Percentiles rank a stretch among this genome's conserved stretches.
These are phyloP conservation scores for Lepidopterella palustris DNA, from an alignment of 495 filamentous ascomycete genomes.

Conservation along the genomic window DNA sequence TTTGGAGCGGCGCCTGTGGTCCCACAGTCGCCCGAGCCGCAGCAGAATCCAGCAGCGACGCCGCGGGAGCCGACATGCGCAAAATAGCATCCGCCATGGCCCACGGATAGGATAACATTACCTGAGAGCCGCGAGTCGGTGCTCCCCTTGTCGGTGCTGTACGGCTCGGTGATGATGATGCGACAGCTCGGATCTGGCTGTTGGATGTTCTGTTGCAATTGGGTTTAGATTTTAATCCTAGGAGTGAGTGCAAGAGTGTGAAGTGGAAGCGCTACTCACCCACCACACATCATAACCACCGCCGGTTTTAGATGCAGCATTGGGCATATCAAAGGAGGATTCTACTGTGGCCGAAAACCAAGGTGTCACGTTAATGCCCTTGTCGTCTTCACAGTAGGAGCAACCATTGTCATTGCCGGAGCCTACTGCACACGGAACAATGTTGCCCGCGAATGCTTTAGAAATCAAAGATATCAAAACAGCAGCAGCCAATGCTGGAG, in stretches of 20 bases:
- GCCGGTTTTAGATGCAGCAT: slow-evolving; percentile 2
- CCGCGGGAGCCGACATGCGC: slow-evolving; percentile 4
- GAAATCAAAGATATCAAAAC: not conserved
- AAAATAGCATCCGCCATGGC: slow-evolving; percentile 5
- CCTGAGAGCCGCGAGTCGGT: not conserved
- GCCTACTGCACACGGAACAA: slow-evolving; percentile 6
- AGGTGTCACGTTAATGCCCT: slow-evolving; percentile 1
- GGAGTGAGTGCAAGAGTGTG: not conserved
- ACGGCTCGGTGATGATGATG: not conserved
- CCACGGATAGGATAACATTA: slow-evolving; percentile 1
- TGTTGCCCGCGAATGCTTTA: not conserved
- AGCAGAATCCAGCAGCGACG: slow-evolving; percentile 2
- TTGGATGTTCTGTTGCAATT: not conserved
- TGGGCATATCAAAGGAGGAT: not conserved
- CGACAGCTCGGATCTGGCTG: slow-evolving; percentile 3
- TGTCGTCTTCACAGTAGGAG: not conserved
- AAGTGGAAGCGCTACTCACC: not conserved
- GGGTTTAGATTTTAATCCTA: not conserved
- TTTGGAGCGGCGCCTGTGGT: not conserved
- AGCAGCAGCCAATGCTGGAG: not conserved
- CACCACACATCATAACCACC: slow-evolving; percentile 9
- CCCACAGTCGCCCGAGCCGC: not conserved
- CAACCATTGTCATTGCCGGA: slow-evolving; percentile 9
- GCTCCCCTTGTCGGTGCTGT: slow-evolving; percentile 3
- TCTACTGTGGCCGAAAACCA: not conserved